Evolutionary conservation across 2,329 filamentous ascomycete species (phyloP), one percentile per base, ranked within the genome.

Genomic region (Penicillium sp.): DNA sequence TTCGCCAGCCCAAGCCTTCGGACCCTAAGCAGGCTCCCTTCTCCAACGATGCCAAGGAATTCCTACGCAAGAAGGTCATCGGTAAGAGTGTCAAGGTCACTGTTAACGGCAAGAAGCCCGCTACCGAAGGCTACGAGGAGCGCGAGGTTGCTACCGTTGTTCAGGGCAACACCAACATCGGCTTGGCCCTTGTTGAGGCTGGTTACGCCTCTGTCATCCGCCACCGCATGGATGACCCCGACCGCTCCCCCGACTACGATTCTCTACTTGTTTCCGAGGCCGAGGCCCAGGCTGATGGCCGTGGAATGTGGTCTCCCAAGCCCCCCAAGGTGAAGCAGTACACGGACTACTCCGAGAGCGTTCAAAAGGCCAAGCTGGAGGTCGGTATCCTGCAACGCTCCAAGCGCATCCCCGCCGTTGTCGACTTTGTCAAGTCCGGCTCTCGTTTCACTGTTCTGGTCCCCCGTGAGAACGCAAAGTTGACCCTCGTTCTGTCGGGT

Each of bases 341-440:
- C 75, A 86, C 90, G 49, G 95, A 99, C 76, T 93, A 94, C 74
- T 97, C 93, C 5, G 95, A 98, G 78, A 93, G 86, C 63, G 81
- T 94, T 7, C 94, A 98, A 77, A 97, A 97, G 80, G 95, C 95
- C 65, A 98, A 97, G 85, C 89, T 97, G 58, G 93, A 97, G 78
- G 85, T 96, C 40, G 91, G 91, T 12, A 89, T 92, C 24, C 85
- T 99, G 35, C 91, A 95, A 64, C 88, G 94, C 58, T 93, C 97
- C 78, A 94, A 92, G 84, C 94, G 91, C 78, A 89, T 98, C 3
- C 93, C 95, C 8, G 95, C 91, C 12, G 85, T 99, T 69, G 93
- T 99, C 45, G 95, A 99, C 78, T 99, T 96, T 77, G 95, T 96
- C 83, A 97, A 98, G 81, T 91, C 93, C n/a, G 95, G 91, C 33